Percentiles rank a stretch among this genome's conserved stretches.
phyloP scores from a whole-genome alignment of 2,329 filamentous ascomycete species.

The Arthroderma sp. region DNA sequence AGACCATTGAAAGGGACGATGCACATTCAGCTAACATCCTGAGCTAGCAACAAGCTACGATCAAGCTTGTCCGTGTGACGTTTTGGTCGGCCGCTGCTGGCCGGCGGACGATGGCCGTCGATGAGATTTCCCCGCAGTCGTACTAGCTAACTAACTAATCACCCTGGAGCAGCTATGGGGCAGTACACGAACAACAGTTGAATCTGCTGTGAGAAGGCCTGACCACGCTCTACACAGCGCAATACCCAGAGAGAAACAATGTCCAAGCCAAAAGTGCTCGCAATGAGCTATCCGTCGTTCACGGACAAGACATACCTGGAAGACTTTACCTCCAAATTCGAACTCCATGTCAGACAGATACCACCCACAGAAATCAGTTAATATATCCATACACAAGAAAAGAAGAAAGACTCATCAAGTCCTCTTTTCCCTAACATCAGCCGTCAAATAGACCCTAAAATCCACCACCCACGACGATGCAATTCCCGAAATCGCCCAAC shows the following conservation, averaged over 20 bases:
- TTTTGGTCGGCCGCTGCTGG: not conserved
- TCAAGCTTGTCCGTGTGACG: no score
- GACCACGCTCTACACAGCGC: no score
- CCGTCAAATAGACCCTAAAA: slow-evolving; percentile 1
- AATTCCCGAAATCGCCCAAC: slow-evolving; percentile 6
- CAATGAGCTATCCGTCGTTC: slow-evolving; percentile 6
- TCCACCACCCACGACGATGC: slow-evolving; percentile 2
- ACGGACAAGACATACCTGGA: slow-evolving; percentile 6
- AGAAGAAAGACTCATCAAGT: not conserved
- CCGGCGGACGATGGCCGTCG: not conserved
- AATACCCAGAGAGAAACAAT: no score
- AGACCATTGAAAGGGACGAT: no score
- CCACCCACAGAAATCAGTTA: no score
- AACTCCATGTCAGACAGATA: slow-evolving; percentile 5
- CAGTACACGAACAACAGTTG: no score
- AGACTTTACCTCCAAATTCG: slow-evolving; percentile 8
- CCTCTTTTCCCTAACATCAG: not conserved
- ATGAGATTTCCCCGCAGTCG: not conserved
- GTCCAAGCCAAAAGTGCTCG: slow-evolving; percentile 6
- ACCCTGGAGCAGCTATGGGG: slow-evolving; percentile 3
- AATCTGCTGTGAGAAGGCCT: no score
- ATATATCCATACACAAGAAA: not conserved
- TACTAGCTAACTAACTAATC: not conserved
- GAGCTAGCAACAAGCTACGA: no score
- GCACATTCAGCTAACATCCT: no score